phyloP scores from a whole-genome alignment of 345 rosid species.

The Citrus australasica region DNA sequence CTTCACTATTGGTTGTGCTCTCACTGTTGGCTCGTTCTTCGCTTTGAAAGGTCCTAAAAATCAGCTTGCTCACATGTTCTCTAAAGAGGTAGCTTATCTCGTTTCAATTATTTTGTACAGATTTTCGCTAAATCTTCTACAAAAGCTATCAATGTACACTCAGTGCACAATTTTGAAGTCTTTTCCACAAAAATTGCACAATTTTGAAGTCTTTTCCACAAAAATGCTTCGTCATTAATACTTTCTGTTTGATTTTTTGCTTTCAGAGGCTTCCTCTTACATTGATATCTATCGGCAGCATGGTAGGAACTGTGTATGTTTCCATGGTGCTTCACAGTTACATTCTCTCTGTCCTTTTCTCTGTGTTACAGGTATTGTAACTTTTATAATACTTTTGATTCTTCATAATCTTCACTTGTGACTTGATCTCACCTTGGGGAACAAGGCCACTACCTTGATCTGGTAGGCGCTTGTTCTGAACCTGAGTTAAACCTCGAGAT shows the following conservation, averaged over 20 bases:
- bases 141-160: neutral
- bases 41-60: conserved; percentile 61
- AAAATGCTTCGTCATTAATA: neutral
- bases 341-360: conserved; percentile 60
- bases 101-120: neutral
- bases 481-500: neutral
- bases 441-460: neutral
- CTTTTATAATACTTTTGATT: neutral
- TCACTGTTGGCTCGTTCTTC: conserved; percentile 59
- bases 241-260: neutral
- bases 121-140: neutral
- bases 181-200: too few relatives aligned
- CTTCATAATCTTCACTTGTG: neutral
- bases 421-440: neutral
- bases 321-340: conserved; percentile 74
- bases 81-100: conserved; percentile 45
- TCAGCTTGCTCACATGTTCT: conserved; percentile 59
- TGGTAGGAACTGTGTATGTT: conserved; percentile 68
- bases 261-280: conserved; percentile 69
- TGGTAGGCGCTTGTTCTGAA: neutral
- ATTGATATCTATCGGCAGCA: conserved; percentile 46
- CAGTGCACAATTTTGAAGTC: too few relatives aligned
- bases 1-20: conserved; percentile 57
- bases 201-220: neutral
- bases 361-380: conserved; percentile 55